These are phyloP conservation scores for Colletotrichum cereale DNA, from an alignment of 2,329 filamentous ascomycete species.

Conservation along the genomic window DNA sequence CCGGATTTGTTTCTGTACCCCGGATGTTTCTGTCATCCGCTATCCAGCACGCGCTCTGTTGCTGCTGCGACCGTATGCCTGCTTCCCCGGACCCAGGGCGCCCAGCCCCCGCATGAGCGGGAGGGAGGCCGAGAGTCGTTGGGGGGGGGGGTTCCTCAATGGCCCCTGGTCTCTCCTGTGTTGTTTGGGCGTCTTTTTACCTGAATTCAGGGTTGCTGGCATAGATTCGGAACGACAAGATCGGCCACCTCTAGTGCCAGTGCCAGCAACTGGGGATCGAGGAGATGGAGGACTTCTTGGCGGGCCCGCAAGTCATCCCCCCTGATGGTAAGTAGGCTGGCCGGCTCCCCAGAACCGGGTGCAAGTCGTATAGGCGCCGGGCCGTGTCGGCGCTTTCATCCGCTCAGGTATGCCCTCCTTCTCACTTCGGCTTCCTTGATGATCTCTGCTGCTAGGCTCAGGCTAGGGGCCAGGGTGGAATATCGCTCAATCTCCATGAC, in stretches of 20 bases:
- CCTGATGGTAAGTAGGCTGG: not conserved
- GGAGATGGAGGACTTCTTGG: not conserved
- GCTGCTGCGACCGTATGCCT: not conserved
- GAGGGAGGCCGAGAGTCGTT: not conserved
- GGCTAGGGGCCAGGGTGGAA: slow-evolving; percentile 79
- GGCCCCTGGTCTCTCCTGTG: not conserved
- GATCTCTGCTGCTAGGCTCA: slow-evolving; percentile 82
- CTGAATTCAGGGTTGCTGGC: not conserved
- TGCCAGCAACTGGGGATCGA: not conserved
- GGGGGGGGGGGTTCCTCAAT: not conserved
- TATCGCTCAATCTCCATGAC: slow-evolving; percentile 82
- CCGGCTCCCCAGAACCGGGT: slow-evolving; percentile 1
- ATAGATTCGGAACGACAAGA: not conserved
- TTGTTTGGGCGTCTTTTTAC: not conserved
- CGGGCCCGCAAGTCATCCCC: not conserved
- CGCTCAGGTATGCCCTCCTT: slow-evolving; percentile 71
- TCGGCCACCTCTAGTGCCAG: not conserved
- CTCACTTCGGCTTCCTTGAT: slow-evolving; percentile 83
- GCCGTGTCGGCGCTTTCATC: slow-evolving; percentile 50
- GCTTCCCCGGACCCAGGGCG: slow-evolving; percentile 16
- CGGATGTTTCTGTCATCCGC: slow-evolving; percentile 30
- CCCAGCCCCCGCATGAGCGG: slow-evolving; percentile 1
- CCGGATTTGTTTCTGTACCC: slow-evolving; percentile 38
- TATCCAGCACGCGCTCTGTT: slow-evolving; percentile 4
- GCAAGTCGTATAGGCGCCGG: slow-evolving; percentile 20